Conservation (phyloP, 129 eudicot genomes). For the Arctium minus region DNA sequence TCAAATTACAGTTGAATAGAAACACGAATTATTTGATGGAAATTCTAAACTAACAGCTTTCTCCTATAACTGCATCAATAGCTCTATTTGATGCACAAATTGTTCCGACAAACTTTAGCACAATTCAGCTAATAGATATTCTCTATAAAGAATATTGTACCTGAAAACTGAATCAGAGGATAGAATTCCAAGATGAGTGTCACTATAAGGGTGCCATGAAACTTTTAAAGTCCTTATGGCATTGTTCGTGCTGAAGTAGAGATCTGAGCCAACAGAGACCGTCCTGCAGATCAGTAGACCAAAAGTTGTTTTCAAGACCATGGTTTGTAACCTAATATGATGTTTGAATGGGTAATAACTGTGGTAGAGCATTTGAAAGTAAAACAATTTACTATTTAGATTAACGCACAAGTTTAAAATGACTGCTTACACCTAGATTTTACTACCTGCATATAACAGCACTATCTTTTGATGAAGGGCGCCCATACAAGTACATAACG, state of each 20-base stretch:
- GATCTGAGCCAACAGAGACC: constrained; percentile 65
- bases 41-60: neutral
- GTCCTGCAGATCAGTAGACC: constrained; percentile 55
- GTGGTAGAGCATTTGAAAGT: neutral
- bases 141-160: constrained; percentile 26
- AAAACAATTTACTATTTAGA: neutral
- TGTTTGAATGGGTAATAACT: neutral
- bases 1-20: neutral
- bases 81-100: neutral
- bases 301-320: constrained; percentile 1
- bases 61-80: neutral
- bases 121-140: neutral
- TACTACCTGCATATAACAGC: constrained; percentile 75
- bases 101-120: neutral
- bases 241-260: constrained; percentile 57
- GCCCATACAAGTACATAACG: constrained; percentile 79
- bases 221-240: constrained; percentile 59
- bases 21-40: neutral
- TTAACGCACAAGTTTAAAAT: neutral
- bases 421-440: neutral
- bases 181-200: constrained; percentile 76
- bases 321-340: neutral
- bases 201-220: constrained; percentile 93
- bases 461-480: constrained; percentile 59
- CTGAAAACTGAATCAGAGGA: constrained; percentile 97